Evolutionary conservation across 495 filamentous ascomycete genomes (phyloP).

Genomic region (Aspergillus affinis): DNA sequence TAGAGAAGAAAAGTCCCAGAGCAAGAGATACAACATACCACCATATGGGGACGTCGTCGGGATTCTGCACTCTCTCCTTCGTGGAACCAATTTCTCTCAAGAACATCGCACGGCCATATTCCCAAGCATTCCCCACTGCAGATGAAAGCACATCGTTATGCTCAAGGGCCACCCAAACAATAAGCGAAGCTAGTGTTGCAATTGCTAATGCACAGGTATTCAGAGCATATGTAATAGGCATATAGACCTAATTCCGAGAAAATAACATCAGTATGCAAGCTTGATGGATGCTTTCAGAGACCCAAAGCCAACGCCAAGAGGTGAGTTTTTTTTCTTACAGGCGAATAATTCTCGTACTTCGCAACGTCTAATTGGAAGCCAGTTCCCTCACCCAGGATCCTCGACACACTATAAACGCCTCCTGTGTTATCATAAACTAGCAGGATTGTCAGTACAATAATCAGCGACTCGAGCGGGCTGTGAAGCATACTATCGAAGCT

Average conservation of each 20-base stretch:
- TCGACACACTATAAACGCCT: no score
- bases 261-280: constrained; percentile 31
- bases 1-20: constrained; percentile 68
- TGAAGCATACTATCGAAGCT: no score
- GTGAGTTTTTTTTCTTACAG: no score
- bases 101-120: constrained; percentile 9
- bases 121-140: no score
- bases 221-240: constrained; percentile 80
- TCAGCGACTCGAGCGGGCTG: no score
- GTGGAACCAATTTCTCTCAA: neutral
- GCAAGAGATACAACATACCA: constrained; percentile 75
- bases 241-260: constrained; percentile 54
- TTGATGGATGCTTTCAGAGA: no score
- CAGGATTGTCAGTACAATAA: no score
- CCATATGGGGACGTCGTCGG: constrained; percentile 71
- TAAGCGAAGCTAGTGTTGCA: constrained; percentile 67
- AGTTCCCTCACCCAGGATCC: no score
- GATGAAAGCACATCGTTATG: constrained; percentile 22
- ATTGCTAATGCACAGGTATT: constrained; percentile 76
- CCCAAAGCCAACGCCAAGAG: no score
- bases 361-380: no score
- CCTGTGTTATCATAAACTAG: no score
- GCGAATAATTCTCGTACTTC: no score
- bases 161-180: constrained; percentile 62
- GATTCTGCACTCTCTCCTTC: constrained; percentile 10